Evolutionary conservation across 1,284 basidiomycete species (phyloP).

Genomic region (Malassezia obtusa): DNA sequence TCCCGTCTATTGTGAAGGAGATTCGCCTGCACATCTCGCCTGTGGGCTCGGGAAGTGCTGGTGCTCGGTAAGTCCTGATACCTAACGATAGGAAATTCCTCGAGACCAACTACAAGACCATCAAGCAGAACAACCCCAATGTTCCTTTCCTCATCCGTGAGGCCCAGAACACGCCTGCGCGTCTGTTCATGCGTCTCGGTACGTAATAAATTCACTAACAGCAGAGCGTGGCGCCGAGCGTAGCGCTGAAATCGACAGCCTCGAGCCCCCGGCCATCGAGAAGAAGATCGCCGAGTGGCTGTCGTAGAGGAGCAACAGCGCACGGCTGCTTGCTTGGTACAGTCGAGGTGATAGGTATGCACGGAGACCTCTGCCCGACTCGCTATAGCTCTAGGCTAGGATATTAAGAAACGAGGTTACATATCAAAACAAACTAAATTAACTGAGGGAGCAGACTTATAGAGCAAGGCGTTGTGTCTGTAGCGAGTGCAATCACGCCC

Average conservation of each 20-base stretch:
- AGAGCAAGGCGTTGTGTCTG: too few species aligned
- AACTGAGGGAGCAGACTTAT: too few species aligned
- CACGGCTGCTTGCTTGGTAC: neutral
- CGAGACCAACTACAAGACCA: conserved; percentile 34
- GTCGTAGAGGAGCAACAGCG: conserved; percentile 3
- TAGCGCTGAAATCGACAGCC: conserved; percentile 37
- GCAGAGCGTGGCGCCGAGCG: conserved; percentile 43
- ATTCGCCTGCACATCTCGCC: conserved; percentile 45
- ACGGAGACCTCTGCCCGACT: too few species aligned
- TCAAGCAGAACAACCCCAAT: conserved; percentile 45
- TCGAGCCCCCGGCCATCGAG: conserved; percentile 38
- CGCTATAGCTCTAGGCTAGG: too few species aligned
- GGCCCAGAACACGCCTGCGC: conserved; percentile 38
- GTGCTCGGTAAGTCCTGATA: conserved; percentile 34
- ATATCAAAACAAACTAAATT: too few species aligned
- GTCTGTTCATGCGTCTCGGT: conserved; percentile 45
- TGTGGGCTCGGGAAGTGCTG: conserved; percentile 36
- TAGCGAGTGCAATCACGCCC: too few species aligned
- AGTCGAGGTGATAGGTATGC: too few species aligned
- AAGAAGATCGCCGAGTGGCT: conserved; percentile 40
- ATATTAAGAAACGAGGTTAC: too few species aligned
- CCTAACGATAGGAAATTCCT: conserved; percentile 37
- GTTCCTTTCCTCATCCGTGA: conserved; percentile 46
- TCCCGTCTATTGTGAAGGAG: conserved; percentile 43
- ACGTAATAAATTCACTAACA: conserved; percentile 15